phyloP scores from a whole-genome alignment of 73 alveolate genomes.

The Stentor roeselii region DNA sequence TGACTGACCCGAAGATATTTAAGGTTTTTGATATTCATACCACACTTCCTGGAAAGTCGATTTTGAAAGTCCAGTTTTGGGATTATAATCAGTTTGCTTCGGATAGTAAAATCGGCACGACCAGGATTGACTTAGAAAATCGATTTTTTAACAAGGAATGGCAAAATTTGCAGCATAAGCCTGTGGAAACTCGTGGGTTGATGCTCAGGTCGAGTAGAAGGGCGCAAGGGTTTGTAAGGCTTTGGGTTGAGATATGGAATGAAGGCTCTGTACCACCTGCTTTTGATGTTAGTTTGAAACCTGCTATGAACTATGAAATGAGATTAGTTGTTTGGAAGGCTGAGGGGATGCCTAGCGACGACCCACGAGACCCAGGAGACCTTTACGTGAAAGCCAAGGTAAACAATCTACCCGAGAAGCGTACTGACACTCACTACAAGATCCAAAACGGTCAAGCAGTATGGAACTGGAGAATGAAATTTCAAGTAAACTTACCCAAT shows the following conservation, averaged over 20 bases:
- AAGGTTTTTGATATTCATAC: slow-evolving; percentile 13
- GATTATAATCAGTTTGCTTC: slow-evolving; percentile 63
- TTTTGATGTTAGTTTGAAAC: slow-evolving; percentile 49
- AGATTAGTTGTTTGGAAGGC: slow-evolving; percentile 83
- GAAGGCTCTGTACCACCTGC: not conserved
- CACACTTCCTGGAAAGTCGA: slow-evolving; percentile 63
- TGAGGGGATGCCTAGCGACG: slow-evolving; percentile 62
- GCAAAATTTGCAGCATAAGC: slow-evolving; percentile 59
- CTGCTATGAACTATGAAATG: slow-evolving; percentile 69
- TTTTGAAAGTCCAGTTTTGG: slow-evolving; percentile 54
- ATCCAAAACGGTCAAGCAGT: slow-evolving; percentile 35
- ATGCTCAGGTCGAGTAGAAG: not conserved
- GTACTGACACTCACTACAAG: slow-evolving; percentile 86
- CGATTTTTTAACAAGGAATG: slow-evolving; percentile 67
- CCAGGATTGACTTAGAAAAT: slow-evolving; percentile 71
- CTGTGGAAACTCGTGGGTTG: slow-evolving; percentile 62
- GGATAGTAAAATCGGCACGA: slow-evolving; percentile 74
- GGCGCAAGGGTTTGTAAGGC: slow-evolving; percentile 13
- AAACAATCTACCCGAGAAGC: slow-evolving; percentile 49
- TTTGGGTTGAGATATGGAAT: slow-evolving; percentile 4
- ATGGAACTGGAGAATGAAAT: slow-evolving; percentile 66
- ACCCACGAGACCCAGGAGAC: slow-evolving; percentile 83
- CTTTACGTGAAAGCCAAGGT: slow-evolving; percentile 67
- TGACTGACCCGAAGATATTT: slow-evolving; percentile 16
- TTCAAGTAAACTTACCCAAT: slow-evolving; percentile 45